phyloP scores from a whole-genome alignment of 495 filamentous ascomycete genomes.

The Xanthoparmelia taractica region DNA sequence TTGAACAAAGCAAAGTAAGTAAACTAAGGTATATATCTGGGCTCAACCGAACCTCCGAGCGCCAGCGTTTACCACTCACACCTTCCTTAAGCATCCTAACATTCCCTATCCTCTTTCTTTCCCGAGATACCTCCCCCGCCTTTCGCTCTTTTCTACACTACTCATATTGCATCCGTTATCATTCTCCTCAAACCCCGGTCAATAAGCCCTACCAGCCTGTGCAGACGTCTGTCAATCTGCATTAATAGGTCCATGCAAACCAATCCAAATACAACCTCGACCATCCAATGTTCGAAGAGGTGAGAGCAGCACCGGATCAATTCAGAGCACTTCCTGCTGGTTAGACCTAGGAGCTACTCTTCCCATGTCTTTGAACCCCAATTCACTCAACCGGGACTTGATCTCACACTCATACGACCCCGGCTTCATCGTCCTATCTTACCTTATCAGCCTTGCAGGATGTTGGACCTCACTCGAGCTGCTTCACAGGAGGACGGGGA shows the following conservation, averaged over 20 bases:
- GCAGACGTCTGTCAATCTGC: no score
- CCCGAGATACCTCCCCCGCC: not conserved
- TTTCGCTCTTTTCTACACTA: not conserved
- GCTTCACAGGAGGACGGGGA: slow-evolving; percentile 65
- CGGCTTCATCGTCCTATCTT: slow-evolving; percentile 65
- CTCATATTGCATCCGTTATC: not conserved
- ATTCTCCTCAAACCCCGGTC: not conserved
- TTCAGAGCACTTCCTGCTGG: not conserved
- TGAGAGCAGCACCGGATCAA: not conserved
- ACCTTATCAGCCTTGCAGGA: slow-evolving; percentile 68
- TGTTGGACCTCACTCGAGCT: slow-evolving; percentile 73
- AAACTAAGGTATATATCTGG: not conserved
- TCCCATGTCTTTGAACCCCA: not conserved
- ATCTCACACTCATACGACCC: slow-evolving; percentile 50
- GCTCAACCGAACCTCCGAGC: not conserved
- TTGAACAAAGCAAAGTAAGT: not conserved
- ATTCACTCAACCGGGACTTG: slow-evolving; percentile 29
- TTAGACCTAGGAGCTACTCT: not conserved
- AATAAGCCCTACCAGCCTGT: not conserved
- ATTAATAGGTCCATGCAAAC: not conserved
- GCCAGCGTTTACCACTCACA: not conserved
- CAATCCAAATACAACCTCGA: not conserved
- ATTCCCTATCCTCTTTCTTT: not conserved
- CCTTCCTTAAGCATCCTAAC: not conserved
- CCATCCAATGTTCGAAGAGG: not conserved